Evolutionary conservation across 176 grass and related monocot genomes (phyloP), one percentile per base, ranked within the genome.

Genomic region (Puya raimondii): DNA sequence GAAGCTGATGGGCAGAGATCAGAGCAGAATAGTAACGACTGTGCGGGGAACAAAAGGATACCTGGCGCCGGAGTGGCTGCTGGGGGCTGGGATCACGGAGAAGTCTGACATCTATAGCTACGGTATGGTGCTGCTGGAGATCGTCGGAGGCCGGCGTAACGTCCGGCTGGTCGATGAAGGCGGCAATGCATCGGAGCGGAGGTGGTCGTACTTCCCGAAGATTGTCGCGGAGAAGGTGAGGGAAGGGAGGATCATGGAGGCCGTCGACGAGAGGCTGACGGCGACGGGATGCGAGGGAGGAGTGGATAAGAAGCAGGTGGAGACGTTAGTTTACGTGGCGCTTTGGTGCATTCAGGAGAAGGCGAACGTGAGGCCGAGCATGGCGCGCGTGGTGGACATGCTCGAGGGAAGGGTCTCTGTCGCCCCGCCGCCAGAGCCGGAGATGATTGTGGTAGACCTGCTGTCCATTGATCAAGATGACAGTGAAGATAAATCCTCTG

Each of bases 61-160:
- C 79, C 74, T 94, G 26, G 86, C 90, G 0, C 86, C 86, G 0
- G 90, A 94, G 70, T 94, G 86, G 86, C 80, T 94, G 1, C 77
- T 94, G 0, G 90, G 83, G 65, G 50, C 50, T 21, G 80, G 80
- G 16, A 26, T 90, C 47, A 73, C 83, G 1, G 86, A 88, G 71
- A 93, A 72, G 81, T 94, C 78, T 21, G 90, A 94, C 73, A 79
- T 90, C 10, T 94, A 84, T 63, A 90, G 84, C 86, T 94, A 76
- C 78, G 91, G 86, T 2, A 87, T 94, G 80, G 86, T 90, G 23
- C 80, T 94, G 4, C 63, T 94, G 48, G 90, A 94, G 83, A 67
- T 94, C 42, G 77, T 94, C 23, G 78, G 78, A 22, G 83, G 86
- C 0, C 68, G 90, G 14, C 80, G 90, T n/a, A 84, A 73, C 69